A percentile compares a stretch with the other conserved stretches of the same genome.
Evolutionary conservation across 2,329 filamentous ascomycete species (phyloP).

Genomic region (Blastomyces emzantsi): DNA sequence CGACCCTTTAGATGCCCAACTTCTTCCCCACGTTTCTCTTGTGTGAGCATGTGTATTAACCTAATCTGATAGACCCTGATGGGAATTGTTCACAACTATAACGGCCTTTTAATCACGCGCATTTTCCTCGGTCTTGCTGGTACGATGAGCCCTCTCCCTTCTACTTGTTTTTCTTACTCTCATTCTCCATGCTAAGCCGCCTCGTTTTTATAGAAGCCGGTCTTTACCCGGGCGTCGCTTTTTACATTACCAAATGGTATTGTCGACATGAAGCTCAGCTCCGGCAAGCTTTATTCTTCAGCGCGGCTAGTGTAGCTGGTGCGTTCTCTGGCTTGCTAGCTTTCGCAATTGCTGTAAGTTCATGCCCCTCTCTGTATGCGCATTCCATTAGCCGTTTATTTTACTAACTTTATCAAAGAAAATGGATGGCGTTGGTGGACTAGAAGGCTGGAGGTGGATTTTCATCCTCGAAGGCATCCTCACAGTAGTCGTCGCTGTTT

Average conservation of each 20-base stretch:
- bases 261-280: conserved; percentile 36
- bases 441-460: conserved; percentile 43
- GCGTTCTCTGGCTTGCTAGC: conserved; percentile 46
- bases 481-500: conserved; percentile 36
- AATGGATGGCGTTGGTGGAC: conserved; percentile 43
- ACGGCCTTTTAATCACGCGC: conserved; percentile 39
- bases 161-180: not conserved
- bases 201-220: conserved; percentile 28
- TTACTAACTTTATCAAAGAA: conserved; percentile 22
- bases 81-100: conserved; percentile 40
- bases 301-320: conserved; percentile 42
- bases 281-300: conserved; percentile 41
- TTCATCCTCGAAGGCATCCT: conserved; percentile 43
- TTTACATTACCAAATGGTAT: conserved; percentile 42
- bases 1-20: not conserved
- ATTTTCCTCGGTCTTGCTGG: conserved; percentile 38
- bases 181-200: not conserved
- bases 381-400: not conserved
- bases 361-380: not conserved
- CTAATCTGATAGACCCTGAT: conserved; percentile 35
- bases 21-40: not conserved
- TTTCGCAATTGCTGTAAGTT: conserved; percentile 39
- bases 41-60: not conserved
- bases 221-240: conserved; percentile 36
- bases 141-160: conserved; percentile 10